Base-by-base conservation (phyloP, 2,329 filamentous ascomycete species). In the Sporothrix humicola region DNA sequence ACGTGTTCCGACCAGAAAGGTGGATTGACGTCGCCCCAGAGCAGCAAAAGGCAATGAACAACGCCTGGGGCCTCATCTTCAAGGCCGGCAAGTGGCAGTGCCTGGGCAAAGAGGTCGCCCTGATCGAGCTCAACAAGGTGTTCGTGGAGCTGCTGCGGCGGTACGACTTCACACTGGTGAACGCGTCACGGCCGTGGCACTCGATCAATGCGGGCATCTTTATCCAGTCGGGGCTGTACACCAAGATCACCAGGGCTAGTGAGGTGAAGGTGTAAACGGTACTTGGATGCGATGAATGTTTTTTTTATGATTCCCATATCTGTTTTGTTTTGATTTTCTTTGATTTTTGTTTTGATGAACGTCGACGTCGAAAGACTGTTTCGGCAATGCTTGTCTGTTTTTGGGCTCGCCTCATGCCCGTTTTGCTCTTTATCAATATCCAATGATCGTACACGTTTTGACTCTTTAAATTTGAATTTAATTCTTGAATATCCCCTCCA, bases 1-100 rank as follows among this genome's bases (percentile, higher is more conserved):
- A 81, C 23, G 69, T 82, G 0, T 87, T 84, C 76, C 79, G 82
- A 15, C 86, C 85, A 0, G 84, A 85, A 66, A 79, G 85, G 37
- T 87, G 85, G 84, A 74, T 86, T 6, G 79, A 83, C 65, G 79
- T 77, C 0, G 79, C 80, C 15, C 72, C 73, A 0, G 65, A 52
- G 23, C 52, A 26, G 15, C 46, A 13, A 7, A 72, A 61, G 50
- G 56, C 31, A 20, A 83, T 82, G 78, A 68, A 42, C 10, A 72
- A 50, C 31, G 74, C 74, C 10, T 75, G 81, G 63, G 82, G 82
- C 54, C 77, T 83, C 10, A 77, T 82, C 5, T 86, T 85, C 77
- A 82, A 82, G 8, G 78, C 79, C 23, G 83, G 84, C 3, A 76
- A 78, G 46, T 82, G 79, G 73, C 76, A 79, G 74, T 85, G 84